These are phyloP conservation scores for Cladophialophora psammophila DNA, from an alignment of 2,329 filamentous ascomycete genomes.

Conservation along the genomic window DNA sequence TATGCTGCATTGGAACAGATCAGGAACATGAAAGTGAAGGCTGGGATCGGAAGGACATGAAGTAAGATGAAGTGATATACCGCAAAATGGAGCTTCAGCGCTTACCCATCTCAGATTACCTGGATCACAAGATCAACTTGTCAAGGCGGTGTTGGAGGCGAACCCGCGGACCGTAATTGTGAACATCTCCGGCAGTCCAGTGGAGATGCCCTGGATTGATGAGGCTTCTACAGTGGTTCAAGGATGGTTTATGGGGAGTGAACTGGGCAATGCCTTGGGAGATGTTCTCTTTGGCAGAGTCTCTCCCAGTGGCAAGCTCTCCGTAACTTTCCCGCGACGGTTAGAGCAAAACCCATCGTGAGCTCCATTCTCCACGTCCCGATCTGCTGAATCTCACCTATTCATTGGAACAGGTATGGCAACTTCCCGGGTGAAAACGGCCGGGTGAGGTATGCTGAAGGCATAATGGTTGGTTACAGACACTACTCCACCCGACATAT, in stretches of 20 bases:
- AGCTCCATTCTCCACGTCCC: slow-evolving; percentile 71
- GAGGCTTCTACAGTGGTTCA: slow-evolving; percentile 67
- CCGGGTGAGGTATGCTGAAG: slow-evolving; percentile 77
- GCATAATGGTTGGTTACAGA: slow-evolving; percentile 79
- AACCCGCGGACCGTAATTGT: slow-evolving; percentile 76
- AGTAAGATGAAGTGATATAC: background rate
- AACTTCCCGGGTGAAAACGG: slow-evolving; percentile 61
- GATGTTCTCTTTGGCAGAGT: slow-evolving; percentile 77
- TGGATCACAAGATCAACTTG: slow-evolving; percentile 59
- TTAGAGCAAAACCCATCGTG: slow-evolving; percentile 74
- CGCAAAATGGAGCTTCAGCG: background rate
- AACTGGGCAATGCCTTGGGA: slow-evolving; percentile 79
- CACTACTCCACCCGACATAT: slow-evolving; percentile 74
- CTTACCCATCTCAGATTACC: slow-evolving; percentile 40
- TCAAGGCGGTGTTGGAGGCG: slow-evolving; percentile 68
- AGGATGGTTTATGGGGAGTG: slow-evolving; percentile 84
- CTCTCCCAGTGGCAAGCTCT: slow-evolving; percentile 76
- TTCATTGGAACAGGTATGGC: background rate
- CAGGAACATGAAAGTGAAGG: slow-evolving; percentile 82
- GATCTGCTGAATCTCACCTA: background rate
- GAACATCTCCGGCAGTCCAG: slow-evolving; percentile 76
- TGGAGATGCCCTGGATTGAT: slow-evolving; percentile 57
- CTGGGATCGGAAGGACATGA: slow-evolving; percentile 64
- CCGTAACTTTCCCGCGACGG: slow-evolving; percentile 72
- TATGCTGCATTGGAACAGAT: slow-evolving; percentile 75